Percentiles rank a stretch among this genome's conserved stretches.
Evolutionary conservation across 1,139 yeast species (phyloP).

Genomic region (Blastobotrys persicus): DNA sequence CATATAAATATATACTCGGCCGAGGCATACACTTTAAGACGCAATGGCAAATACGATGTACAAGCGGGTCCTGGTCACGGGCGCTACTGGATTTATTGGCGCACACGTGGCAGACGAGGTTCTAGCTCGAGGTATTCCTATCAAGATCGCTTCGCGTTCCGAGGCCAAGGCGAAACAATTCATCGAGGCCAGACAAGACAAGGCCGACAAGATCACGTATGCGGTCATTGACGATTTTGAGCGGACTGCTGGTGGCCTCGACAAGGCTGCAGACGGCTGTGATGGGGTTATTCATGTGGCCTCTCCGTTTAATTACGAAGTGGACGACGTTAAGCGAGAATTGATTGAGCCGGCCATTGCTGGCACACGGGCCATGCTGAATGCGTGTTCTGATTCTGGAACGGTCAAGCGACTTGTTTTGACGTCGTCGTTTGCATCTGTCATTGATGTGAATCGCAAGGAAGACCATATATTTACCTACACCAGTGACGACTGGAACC

Average conservation of each 20-base stretch:
- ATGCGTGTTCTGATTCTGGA: slow-evolving; percentile 44
- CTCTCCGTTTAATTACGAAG: slow-evolving; percentile 47
- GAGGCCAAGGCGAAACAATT: slow-evolving; percentile 7
- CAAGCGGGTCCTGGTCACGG: slow-evolving; percentile 16
- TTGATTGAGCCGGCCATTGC: slow-evolving; percentile 49
- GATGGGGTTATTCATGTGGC: slow-evolving; percentile 55
- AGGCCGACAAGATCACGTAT: slow-evolving; percentile 2
- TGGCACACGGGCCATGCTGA: slow-evolving; percentile 48
- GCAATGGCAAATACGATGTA: slow-evolving; percentile 7
- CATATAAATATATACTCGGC: background rate
- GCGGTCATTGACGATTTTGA: slow-evolving; percentile 9
- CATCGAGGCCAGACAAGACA: slow-evolving; percentile 6
- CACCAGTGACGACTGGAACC: slow-evolving; percentile 44
- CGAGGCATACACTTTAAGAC: background rate
- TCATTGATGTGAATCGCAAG: slow-evolving; percentile 26
- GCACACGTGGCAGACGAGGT: slow-evolving; percentile 10
- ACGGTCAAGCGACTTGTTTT: slow-evolving; percentile 51
- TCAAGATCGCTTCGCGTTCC: slow-evolving; percentile 3
- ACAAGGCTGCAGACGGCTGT: slow-evolving; percentile 5
- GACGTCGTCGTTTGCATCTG: slow-evolving; percentile 57
- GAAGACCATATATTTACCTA: slow-evolving; percentile 35
- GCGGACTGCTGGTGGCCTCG: background rate
- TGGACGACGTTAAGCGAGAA: slow-evolving; percentile 43
- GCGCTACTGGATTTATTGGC: slow-evolving; percentile 12
- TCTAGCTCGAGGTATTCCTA: background rate